These are phyloP conservation scores for Cladosporium austrohemisphaericum DNA, from an alignment of 2,329 filamentous ascomycete species.

Conservation along the genomic window DNA sequence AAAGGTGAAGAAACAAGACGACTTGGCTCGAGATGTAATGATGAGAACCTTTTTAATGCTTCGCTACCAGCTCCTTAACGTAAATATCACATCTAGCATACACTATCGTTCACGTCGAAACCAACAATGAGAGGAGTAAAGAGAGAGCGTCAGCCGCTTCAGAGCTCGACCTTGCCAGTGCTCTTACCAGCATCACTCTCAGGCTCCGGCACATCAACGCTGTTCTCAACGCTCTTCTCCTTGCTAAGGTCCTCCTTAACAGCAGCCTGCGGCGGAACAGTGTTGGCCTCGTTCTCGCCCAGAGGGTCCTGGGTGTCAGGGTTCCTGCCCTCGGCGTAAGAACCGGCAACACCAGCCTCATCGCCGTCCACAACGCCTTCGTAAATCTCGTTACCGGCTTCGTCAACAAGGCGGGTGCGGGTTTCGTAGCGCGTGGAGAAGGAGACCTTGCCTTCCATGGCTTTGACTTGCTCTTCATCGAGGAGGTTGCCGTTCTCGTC, in stretches of 20 bases:
- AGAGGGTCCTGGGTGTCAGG: conserved; percentile 50
- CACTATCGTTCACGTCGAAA: too few relatives aligned
- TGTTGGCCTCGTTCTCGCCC: conserved; percentile 35
- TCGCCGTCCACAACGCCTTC: conserved; percentile 30
- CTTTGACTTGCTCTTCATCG: conserved; percentile 75
- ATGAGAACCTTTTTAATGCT: too few relatives aligned
- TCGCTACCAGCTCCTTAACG: too few relatives aligned
- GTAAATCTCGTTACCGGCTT: conserved; percentile 71
- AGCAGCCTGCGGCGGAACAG: conserved; percentile 39
- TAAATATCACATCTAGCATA: too few relatives aligned
- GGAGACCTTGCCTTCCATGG: conserved; percentile 84
- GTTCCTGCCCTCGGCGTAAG: conserved; percentile 55
- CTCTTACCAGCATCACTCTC: conserved; percentile 19
- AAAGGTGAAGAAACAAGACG: too few relatives aligned
- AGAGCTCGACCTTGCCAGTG: conserved; percentile 21
- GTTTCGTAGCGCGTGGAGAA: conserved; percentile 97
- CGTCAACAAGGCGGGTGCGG: conserved; percentile 79
- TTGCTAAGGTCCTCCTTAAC: conserved; percentile 40
- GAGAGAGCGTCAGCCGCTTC: too few relatives aligned
- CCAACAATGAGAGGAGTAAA: too few relatives aligned
- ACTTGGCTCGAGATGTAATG: too few relatives aligned
- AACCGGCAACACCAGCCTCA: conserved; percentile 37
- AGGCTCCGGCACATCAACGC: conserved; percentile 18
- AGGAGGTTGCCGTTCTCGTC: conserved; percentile 91
- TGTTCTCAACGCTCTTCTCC: conserved; percentile 41